A percentile compares a stretch with the other conserved stretches of the same genome.
phyloP scores from a whole-genome alignment of 345 rosid genomes.

The Carallia brachiata region DNA sequence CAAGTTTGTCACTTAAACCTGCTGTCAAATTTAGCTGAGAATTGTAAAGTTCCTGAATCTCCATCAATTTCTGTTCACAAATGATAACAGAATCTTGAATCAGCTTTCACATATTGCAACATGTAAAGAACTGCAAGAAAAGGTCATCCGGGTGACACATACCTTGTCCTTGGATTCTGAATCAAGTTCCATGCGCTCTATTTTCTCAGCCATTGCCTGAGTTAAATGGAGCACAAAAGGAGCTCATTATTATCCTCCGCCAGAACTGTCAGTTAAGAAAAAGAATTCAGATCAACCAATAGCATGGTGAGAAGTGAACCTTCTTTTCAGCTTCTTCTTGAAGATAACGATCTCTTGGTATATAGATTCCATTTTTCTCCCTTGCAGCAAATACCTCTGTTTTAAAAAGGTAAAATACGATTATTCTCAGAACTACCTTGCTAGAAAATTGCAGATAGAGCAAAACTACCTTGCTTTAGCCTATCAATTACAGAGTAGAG shows the following conservation, averaged over 20 bases:
- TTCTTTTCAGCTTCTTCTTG: slow-evolving; percentile 97
- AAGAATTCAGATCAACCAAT: background rate
- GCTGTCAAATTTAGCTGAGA: slow-evolving; percentile 61
- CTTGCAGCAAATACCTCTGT: slow-evolving; percentile 88
- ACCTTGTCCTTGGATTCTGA: slow-evolving; percentile 88
- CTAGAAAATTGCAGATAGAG: slow-evolving; percentile 31
- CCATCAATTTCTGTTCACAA: slow-evolving; percentile 58
- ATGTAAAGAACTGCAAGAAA: slow-evolving; percentile 8
- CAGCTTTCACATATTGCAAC: background rate
- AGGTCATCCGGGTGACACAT: slow-evolving; percentile 14
- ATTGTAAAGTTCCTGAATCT: slow-evolving; percentile 75
- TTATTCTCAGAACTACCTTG: slow-evolving; percentile 39
- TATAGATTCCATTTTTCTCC: slow-evolving; percentile 96
- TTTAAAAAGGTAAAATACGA: background rate
- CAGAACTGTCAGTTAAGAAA: background rate
- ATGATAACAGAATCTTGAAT: slow-evolving; percentile 5
- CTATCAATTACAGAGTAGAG: slow-evolving; percentile 94
- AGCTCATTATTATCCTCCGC: slow-evolving; percentile 6
- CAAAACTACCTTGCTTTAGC: slow-evolving; percentile 65
- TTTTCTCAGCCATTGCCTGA: slow-evolving; percentile 98
- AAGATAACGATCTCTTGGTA: slow-evolving; percentile 89
- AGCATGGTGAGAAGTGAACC: slow-evolving; percentile 39
- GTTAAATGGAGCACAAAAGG: slow-evolving; percentile 1
- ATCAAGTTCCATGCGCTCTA: slow-evolving; percentile 90
- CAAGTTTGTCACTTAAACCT: slow-evolving; percentile 66